Base-by-base conservation (phyloP, 2,329 filamentous ascomycete genomes). In the Phialocephala subalpina region DNA sequence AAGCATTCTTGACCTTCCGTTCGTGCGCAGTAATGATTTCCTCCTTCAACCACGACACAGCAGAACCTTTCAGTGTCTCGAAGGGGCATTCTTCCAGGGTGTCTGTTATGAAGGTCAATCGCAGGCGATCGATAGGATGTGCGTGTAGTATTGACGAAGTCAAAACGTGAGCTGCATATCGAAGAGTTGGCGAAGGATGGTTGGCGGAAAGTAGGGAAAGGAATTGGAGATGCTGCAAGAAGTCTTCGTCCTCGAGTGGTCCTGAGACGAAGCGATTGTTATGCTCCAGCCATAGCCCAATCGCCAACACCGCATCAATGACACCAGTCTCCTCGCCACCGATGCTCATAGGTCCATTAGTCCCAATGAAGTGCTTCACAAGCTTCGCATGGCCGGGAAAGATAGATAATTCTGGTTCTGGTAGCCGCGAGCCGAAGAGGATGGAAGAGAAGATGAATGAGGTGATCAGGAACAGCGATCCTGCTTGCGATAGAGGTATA, bases 71-170 rank as follows among this genome's bases (percentile, higher is more conserved):
- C 42, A 91, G 80, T 0, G 84, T 82, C 1, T 87, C 82, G 71
- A 88, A 90, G 70, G 86, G 83, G 80, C 88, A 90, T 74, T 90
- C 88, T 76, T 90, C 87, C 14, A 91, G 78, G 14, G 90, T 81
- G 72, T 91, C 88, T 60, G 88, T 85, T 9, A 91, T 81, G 68
- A 91, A 90, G 33, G 83, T 81, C 18, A 91, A 78, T 5, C 87
- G 82, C 72, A 86, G 82, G 2, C 84, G 82, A 66, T 88, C 86
- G 29, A 87, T 82, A 0, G 88, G 87, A 67, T 90, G 83, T 1
- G 85, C 80, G 71, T 90, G 88, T 22, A 80, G 69, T 29, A 80
- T 74, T 4, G 71, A 70, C 9, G 76, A 75, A 25, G 76, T 76
- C 7, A 80, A 70, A n/a, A 71, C 60, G 59, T 80, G 77, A 9